Evolutionary conservation across 1,284 basidiomycete genomes (phyloP).

Genomic region (Ustilago xerochloae): DNA sequence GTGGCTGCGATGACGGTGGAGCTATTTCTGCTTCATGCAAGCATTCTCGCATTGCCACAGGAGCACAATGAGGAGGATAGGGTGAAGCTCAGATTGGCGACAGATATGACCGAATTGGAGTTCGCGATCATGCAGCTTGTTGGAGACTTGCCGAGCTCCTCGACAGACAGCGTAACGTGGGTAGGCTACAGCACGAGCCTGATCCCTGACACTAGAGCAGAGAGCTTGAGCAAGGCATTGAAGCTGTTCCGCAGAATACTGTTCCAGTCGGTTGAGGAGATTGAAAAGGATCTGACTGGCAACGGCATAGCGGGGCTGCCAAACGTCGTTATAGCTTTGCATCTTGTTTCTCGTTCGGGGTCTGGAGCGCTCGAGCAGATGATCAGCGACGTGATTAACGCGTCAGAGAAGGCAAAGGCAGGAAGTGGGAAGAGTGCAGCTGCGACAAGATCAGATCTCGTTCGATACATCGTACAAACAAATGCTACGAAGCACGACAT

Average conservation of each 20-base stretch:
- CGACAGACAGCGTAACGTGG: neutral
- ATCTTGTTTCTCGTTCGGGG: conserved; percentile 7
- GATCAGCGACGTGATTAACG: neutral
- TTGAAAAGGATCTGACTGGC: conserved; percentile 2
- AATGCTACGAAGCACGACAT: neutral
- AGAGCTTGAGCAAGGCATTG: neutral
- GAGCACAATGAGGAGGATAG: conserved; percentile 76
- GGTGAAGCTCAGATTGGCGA: conserved; percentile 88
- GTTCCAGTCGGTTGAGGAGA: conserved; percentile 11
- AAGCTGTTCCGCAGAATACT: conserved; percentile 21
- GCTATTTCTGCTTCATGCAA: conserved; percentile 85
- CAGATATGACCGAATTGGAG: conserved; percentile 94
- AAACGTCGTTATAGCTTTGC: conserved; percentile 3
- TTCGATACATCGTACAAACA: neutral
- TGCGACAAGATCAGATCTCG: conserved; percentile 1
- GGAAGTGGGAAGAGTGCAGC: neutral
- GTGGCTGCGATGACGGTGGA: neutral
- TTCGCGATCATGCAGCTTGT: conserved; percentile 73
- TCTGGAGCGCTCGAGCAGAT: neutral
- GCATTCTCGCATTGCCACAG: conserved; percentile 73
- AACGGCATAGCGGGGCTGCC: neutral
- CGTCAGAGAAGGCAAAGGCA: neutral
- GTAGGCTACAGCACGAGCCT: neutral
- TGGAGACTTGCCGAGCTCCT: neutral
- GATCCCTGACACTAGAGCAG: neutral